Evolutionary conservation across 306 rosid species (phyloP), one percentile per base, ranked within the genome.

Genomic region (Quercus agrifolia): DNA sequence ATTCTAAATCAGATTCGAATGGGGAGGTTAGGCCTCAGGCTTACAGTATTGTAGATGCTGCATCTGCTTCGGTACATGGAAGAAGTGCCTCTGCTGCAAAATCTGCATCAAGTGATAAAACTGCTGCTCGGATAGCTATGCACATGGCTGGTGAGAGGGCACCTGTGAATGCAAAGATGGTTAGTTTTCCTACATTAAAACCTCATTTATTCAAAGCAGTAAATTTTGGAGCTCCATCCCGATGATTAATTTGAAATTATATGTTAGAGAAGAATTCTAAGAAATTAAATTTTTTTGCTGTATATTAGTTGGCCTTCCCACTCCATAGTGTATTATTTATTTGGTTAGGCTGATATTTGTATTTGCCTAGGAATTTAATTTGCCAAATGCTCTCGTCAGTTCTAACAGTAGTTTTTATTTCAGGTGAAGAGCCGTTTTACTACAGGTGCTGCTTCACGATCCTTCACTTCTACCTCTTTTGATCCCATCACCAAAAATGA

Each of bases 11-110:
- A 75, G 78, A 88, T 41, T 38, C 80, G 13, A 88, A 90, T 76
- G 92, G 89, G 58, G 94, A 74, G 79, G 79, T 75, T 38, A 80
- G 54, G 76, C 77, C 92, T 86, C 97, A 85, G 83, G 88, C 89
- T n/a, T 88, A 84, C 79, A 96, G 99, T 80, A 90, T 96, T 79
- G 99, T 96, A 55, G 99, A 93, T 89, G 97, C 98, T 82, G 98
- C 98, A 13, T 96, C 99, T 84, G 99, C 99, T 75, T 90, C 99
- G n/a, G 97, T 96, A 64, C 98, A 96, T 75, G 99, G 97, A 66
- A 91, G 99, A 87, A 93, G 98, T 74, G 99, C 99, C 18, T 93
- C 96, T 78, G 96, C 99, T 33, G 97, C 99, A 49, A 96, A 92
- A 85, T 96, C 97, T 72, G 85, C 94, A 62, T 79, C 98, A 66